phyloP scores from a whole-genome alignment of 306 rosid genomes.

The Vigna unguiculata region DNA sequence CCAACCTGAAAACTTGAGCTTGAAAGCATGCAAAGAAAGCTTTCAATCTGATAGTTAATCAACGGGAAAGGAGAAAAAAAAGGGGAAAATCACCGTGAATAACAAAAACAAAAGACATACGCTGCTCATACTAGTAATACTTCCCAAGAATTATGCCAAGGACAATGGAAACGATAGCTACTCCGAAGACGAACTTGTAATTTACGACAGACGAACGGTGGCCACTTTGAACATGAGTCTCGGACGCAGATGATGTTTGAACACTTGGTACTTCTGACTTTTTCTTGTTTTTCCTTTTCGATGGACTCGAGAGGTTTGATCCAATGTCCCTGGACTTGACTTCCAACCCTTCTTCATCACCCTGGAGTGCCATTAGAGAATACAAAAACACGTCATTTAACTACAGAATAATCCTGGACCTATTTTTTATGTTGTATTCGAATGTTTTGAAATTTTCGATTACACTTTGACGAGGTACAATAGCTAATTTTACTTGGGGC shows the following conservation, averaged over 20 bases:
- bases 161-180: slow-evolving; percentile 77
- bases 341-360: slow-evolving; percentile 63
- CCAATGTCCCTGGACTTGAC: slow-evolving; percentile 90
- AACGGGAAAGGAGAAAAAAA: slow-evolving; percentile 32
- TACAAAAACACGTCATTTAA: slow-evolving; percentile 26
- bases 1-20: slow-evolving; percentile 54
- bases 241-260: slow-evolving; percentile 64
- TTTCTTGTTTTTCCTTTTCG: slow-evolving; percentile 83
- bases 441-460: slow-evolving; percentile 9
- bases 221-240: slow-evolving; percentile 47
- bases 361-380: slow-evolving; percentile 58
- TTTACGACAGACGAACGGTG: slow-evolving; percentile 62
- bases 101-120: slow-evolving; percentile 40
- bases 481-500: not conserved
- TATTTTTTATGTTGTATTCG: not conserved
- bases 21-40: slow-evolving; percentile 59
- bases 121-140: slow-evolving; percentile 57
- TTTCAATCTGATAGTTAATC: slow-evolving; percentile 49
- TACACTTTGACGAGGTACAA: not conserved
- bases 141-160: slow-evolving; percentile 88
- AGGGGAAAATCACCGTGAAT: slow-evolving; percentile 24
- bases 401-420: not conserved
- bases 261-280: slow-evolving; percentile 67
- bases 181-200: slow-evolving; percentile 70
- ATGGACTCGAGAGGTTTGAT: slow-evolving; percentile 64